Evolutionary conservation across 2,329 filamentous ascomycete genomes (phyloP), one percentile per base, ranked within the genome.

Genomic region (Microcyclospora pomicola): DNA sequence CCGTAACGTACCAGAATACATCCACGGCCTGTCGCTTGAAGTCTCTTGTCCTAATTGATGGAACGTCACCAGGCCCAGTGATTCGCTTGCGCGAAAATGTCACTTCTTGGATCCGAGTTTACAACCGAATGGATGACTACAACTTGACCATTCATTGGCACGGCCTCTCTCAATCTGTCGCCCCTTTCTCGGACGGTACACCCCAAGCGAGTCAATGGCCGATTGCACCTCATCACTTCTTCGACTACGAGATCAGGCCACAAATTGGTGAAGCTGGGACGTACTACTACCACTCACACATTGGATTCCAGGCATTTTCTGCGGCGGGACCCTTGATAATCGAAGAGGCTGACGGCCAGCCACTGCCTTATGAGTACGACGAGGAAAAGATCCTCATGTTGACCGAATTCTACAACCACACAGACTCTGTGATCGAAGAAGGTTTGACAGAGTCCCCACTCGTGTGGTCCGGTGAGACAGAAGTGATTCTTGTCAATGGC

Each of bases 71-170:
- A 2, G 72, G 69, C 1, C 72, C 72, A 1, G 46, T 58, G 4
- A 42, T 75, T 2, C 59, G 63, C 10, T 55, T 75, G 4, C 50
- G 55, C 9, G 61, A 67, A n/a, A 65, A 64, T 10, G 53, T 58
- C 33, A 62, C 60, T 1, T 66, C 59, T 19, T 75, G 72, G 72
- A 65, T 76, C 36, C 60, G 72, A 7, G 73, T 77, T 1, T 74
- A 73, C 54, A 76, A 77, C 49, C 64, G 72, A 42, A 69, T 75
- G 55, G 42, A 55, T 0, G 52, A 66, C 11, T 52, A 63, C 15
- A 75, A 77, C 44, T 54, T 69, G n/a, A 76, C 72, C n/a, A 71
- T 76, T 9, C 77, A 81, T 50, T 81, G 77, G 77, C 77, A 81
- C 56, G 77, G 77, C 10, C 62, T 82, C 7, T 69, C 66, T 12